phyloP scores from a whole-genome alignment of 2,329 filamentous ascomycete genomes.

The Emmonsiellopsis sp. region DNA sequence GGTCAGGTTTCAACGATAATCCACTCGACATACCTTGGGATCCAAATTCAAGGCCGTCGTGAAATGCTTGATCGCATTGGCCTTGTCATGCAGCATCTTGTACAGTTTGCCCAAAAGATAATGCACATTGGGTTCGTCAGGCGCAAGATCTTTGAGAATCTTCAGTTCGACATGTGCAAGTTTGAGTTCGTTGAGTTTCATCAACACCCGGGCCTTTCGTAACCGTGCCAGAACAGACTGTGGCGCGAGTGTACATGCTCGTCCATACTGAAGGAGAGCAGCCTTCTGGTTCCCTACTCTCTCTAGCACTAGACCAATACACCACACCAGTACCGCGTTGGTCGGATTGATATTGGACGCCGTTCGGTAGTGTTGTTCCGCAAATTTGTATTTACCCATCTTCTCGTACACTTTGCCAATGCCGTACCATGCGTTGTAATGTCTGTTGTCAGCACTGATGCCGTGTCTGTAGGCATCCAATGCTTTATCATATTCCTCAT shows the following conservation, averaged over 20 bases:
- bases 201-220: conserved; percentile 81
- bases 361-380: conserved; percentile 81
- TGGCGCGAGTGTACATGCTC: conserved; percentile 73
- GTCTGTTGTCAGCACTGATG: conserved; percentile 73
- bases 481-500: conserved; percentile 96
- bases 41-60: conserved; percentile 92
- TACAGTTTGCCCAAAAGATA: conserved; percentile 69
- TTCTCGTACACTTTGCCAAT: conserved; percentile 74
- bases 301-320: conserved; percentile 82
- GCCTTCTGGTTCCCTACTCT: conserved; percentile 73
- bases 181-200: conserved; percentile 61
- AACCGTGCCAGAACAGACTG: conserved; percentile 75
- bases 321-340: conserved; percentile 85
- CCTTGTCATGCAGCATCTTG: conserved; percentile 50
- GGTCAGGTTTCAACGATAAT: conserved; percentile 1
- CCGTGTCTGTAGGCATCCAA: conserved; percentile 77
- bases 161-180: conserved; percentile 73
- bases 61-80: conserved; percentile 81
- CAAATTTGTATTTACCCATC: conserved; percentile 81
- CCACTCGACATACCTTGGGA: conserved; percentile 64
- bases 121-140: conserved; percentile 92
- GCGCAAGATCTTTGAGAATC: conserved; percentile 80
- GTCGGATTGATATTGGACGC: conserved; percentile 86
- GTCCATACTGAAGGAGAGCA: conserved; percentile 71
- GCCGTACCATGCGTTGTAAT: conserved; percentile 99